phyloP scores from a whole-genome alignment of 2,329 filamentous ascomycete genomes.

The Fusarium torulosum region DNA sequence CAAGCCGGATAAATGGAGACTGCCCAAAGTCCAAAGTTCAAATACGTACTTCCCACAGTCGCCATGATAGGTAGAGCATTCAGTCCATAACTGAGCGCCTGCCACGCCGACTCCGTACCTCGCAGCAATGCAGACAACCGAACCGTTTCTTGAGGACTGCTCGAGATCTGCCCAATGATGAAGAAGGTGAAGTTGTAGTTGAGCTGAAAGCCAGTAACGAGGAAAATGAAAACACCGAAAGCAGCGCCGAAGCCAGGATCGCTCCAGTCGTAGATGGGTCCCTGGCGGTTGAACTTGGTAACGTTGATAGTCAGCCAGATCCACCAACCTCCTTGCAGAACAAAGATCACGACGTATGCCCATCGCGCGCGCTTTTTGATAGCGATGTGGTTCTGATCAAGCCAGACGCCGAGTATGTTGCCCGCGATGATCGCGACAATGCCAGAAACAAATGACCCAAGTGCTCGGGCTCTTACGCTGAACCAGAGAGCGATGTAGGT shows the following conservation, averaged over 20 bases:
- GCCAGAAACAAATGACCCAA: conserved; percentile 74
- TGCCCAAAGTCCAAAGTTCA: conserved; percentile 76
- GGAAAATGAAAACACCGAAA: conserved; percentile 74
- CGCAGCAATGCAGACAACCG: conserved; percentile 72
- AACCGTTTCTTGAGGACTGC: conserved; percentile 70
- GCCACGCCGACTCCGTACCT: conserved; percentile 76
- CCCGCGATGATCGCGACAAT: conserved; percentile 72
- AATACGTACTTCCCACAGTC: conserved; percentile 71
- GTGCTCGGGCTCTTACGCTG: conserved; percentile 70
- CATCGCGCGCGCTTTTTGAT: conserved; percentile 65
- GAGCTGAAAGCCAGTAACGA: conserved; percentile 75
- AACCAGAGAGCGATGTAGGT: conserved; percentile 67
- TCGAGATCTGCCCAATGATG: conserved; percentile 72
- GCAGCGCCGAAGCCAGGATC: conserved; percentile 71
- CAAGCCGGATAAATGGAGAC: conserved; percentile 71
- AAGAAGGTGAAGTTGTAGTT: conserved; percentile 80
- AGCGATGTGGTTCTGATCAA: conserved; percentile 66
- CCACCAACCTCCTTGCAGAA: conserved; percentile 76
- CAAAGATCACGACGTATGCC: conserved; percentile 64
- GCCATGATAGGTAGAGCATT: conserved; percentile 71
- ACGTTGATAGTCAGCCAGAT: conserved; percentile 74
- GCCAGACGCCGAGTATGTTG: conserved; percentile 71
- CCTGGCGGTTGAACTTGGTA: conserved; percentile 66
- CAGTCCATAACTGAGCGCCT: conserved; percentile 76
- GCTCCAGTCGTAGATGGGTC: conserved; percentile 73